phyloP scores from a whole-genome alignment of 1,284 basidiomycete species.

The Moesziomyces sp. region DNA sequence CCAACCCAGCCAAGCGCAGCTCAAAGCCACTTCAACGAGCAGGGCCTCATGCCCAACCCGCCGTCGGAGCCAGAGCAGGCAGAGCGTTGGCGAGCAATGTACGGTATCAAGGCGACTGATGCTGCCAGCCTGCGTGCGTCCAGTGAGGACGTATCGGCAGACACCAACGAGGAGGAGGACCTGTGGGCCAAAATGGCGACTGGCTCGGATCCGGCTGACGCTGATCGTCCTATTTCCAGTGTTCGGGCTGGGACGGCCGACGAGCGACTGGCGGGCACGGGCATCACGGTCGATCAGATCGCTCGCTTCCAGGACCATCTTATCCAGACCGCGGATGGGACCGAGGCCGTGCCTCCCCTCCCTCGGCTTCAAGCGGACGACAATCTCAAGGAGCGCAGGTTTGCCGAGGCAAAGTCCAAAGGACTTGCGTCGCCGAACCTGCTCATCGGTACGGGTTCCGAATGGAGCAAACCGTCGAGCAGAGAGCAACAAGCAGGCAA shows the following conservation, averaged over 20 bases:
- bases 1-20: background rate
- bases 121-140: slow-evolving; percentile 27
- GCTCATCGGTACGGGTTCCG: slow-evolving; percentile 15
- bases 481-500: background rate
- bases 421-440: slow-evolving; percentile 40
- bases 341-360: slow-evolving; percentile 18
- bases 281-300: slow-evolving; percentile 54
- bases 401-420: slow-evolving; percentile 38
- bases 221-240: slow-evolving; percentile 26
- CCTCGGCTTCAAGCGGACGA: slow-evolving; percentile 14
- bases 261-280: slow-evolving; percentile 37
- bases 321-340: slow-evolving; percentile 38
- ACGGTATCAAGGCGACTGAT: slow-evolving; percentile 36
- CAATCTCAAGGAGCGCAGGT: slow-evolving; percentile 9
- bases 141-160: slow-evolving; percentile 21
- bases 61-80: slow-evolving; percentile 40
- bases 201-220: slow-evolving; percentile 3
- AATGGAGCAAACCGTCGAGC: slow-evolving; percentile 11
- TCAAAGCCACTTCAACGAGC: slow-evolving; percentile 5
- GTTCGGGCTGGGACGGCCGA: slow-evolving; percentile 34
- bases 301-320: slow-evolving; percentile 52
- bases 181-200: slow-evolving; percentile 56
- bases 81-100: slow-evolving; percentile 41
- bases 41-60: slow-evolving; percentile 27
- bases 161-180: slow-evolving; percentile 47